These are phyloP conservation scores for Nakaseomyces bracarensis DNA, from an alignment of 1,139 yeast species.

Conservation along the genomic window DNA sequence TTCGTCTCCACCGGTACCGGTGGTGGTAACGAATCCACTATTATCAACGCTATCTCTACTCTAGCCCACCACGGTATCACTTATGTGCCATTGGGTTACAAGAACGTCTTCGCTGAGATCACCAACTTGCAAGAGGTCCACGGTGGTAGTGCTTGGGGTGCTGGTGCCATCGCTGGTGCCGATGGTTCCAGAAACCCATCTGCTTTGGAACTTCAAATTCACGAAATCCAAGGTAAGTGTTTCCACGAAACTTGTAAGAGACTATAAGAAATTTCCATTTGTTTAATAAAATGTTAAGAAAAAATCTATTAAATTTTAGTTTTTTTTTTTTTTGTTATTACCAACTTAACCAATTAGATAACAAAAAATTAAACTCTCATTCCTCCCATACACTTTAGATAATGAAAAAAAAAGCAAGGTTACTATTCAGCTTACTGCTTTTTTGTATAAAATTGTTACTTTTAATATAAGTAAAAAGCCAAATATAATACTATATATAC, in stretches of 20 bases:
- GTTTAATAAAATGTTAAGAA: too few species aligned
- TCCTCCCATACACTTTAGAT: too few species aligned
- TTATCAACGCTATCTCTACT: conserved; percentile 52
- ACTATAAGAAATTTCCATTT: too few species aligned
- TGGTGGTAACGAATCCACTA: conserved; percentile 77
- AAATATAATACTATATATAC: too few species aligned
- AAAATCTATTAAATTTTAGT: too few species aligned
- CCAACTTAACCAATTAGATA: too few species aligned
- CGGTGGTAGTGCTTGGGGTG: conserved; percentile 88
- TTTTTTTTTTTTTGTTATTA: background rate
- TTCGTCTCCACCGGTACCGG: conserved; percentile 75
- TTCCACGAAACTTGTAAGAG: conserved; percentile 38
- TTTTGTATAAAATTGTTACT: too few species aligned
- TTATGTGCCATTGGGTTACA: conserved; percentile 68
- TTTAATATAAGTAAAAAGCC: too few species aligned
- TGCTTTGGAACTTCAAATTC: conserved; percentile 57
- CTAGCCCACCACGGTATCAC: conserved; percentile 68
- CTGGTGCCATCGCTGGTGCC: conserved; percentile 70
- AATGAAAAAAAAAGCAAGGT: too few species aligned
- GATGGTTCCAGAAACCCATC: conserved; percentile 74
- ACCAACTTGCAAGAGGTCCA: conserved; percentile 60
- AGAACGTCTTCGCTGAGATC: conserved; percentile 45
- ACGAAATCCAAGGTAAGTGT: conserved; percentile 48
- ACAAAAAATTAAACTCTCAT: too few species aligned
- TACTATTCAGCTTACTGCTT: too few species aligned